Base-by-base conservation (phyloP, 306 rosid species). In the Purshia tridentata region DNA sequence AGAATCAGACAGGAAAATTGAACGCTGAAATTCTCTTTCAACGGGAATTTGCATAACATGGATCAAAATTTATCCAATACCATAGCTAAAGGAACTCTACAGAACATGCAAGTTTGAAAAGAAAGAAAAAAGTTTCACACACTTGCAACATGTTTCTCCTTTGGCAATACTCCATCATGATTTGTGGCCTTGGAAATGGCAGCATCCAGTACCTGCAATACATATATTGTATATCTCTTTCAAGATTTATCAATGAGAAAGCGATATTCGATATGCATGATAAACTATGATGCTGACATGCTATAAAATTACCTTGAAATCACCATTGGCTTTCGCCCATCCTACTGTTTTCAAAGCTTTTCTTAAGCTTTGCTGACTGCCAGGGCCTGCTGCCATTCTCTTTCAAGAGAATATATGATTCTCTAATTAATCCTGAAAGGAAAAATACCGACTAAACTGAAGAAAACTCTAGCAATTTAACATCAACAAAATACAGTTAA, bases 271-370 rank as follows among this genome's bases (percentile, higher is more conserved):
- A 13, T 13, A 8, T 2, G n/a, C 8, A 8, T 13, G 57, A 22
- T 14, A 29, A 35, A 39, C 35, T 52, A 6, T 4, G 13, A 19
- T 40, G 62, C 35, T n/a, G 9, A 18, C 54, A 9, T 40, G 47
- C 47, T 68, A 23, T 5, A 51, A 51, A 53, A 53, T 11, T 40
- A 69, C 73, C 73, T 68, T 68, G 20, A 69, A 40, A 18, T 51
- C 60, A 39, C 72, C 72, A 51, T 68, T 68, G 49, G 72, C 72
- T 68, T 68, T 68, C 0, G 72, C 72, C 47, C 51, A n/a, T 68
- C 72, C 72, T 50, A 68, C 72, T 50, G 61, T 51, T 68, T 68
- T 68, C 60, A 68, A 68, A 7, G 72, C 72, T 51, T 68, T 68
- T 68, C 72, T 68, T 56, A 68, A 68, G 60, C 72, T 68, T 68